Conservation (phyloP, 495 filamentous ascomycete species). For the Halenospora varia region DNA sequence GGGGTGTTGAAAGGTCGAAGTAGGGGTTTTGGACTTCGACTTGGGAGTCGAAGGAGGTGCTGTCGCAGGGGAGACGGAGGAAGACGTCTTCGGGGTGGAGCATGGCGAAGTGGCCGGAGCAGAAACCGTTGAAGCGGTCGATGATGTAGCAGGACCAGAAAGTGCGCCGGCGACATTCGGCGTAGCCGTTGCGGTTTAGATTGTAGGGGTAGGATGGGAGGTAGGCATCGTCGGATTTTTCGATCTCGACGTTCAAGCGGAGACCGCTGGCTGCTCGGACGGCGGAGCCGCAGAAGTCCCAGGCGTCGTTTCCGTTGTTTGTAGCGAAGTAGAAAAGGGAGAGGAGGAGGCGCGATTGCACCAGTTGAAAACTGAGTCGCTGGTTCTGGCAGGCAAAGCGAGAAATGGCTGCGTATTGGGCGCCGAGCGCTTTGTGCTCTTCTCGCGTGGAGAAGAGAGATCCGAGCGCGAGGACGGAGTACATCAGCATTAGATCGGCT, state of each 20-base stretch:
- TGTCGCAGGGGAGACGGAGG: slow-evolving; percentile 55
- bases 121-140: slow-evolving; percentile 59
- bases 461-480: slow-evolving; percentile 57
- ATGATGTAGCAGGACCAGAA: slow-evolving; percentile 64
- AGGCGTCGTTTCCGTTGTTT: slow-evolving; percentile 47
- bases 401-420: slow-evolving; percentile 51
- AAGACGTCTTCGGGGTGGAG: slow-evolving; percentile 55
- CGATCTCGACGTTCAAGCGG: slow-evolving; percentile 58
- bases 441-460: slow-evolving; percentile 53
- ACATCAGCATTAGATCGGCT: slow-evolving; percentile 68
- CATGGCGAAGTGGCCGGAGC: slow-evolving; percentile 40
- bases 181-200: slow-evolving; percentile 50
- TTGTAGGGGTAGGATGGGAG: slow-evolving; percentile 49
- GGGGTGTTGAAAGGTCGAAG: slow-evolving; percentile 45
- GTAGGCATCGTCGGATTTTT: slow-evolving; percentile 40
- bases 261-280: slow-evolving; percentile 53
- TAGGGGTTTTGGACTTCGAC: slow-evolving; percentile 47
- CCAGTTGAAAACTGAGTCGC: slow-evolving; percentile 53
- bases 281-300: slow-evolving; percentile 57
- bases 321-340: slow-evolving; percentile 59
- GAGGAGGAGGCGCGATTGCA: slow-evolving; percentile 59
- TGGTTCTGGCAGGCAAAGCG: slow-evolving; percentile 52
- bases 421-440: slow-evolving; percentile 41
- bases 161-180: slow-evolving; percentile 61
- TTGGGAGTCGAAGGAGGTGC: slow-evolving; percentile 54